Percentiles rank a stretch among this genome's conserved stretches.
These are phyloP conservation scores for Pisolithus microcarpus DNA, from an alignment of 768 basidiomycete species.

Conservation along the genomic window DNA sequence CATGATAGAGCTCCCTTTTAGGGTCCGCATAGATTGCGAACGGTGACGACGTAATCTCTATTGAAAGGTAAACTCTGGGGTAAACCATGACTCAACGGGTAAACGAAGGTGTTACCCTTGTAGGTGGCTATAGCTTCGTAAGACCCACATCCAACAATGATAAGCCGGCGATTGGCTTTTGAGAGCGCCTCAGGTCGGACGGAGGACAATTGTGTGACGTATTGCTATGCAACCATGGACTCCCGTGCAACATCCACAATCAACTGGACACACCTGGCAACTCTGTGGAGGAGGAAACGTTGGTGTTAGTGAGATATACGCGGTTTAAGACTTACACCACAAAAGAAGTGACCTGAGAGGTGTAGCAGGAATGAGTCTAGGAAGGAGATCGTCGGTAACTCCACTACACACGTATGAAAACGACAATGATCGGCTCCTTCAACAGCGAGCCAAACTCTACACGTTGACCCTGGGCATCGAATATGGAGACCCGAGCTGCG, in stretches of 20 bases:
- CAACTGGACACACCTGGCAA: slow-evolving; percentile 33
- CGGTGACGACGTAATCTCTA: slow-evolving; percentile 40
- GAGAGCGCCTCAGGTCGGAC: slow-evolving; percentile 36
- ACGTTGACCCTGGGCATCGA: slow-evolving; percentile 39
- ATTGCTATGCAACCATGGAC: slow-evolving; percentile 29
- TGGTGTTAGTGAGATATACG: not conserved
- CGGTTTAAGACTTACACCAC: slow-evolving; percentile 39
- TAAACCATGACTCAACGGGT: not conserved
- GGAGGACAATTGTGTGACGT: slow-evolving; percentile 39
- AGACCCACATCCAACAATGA: slow-evolving; percentile 57
- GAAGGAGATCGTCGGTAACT: not conserved
- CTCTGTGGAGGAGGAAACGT: slow-evolving; percentile 17
- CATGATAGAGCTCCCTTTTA: slow-evolving; percentile 46
- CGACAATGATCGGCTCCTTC: slow-evolving; percentile 46
- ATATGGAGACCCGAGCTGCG: slow-evolving; percentile 36
- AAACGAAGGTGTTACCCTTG: slow-evolving; percentile 27
- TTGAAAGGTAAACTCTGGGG: not conserved
- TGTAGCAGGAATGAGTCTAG: not conserved
- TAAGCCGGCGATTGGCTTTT: slow-evolving; percentile 33
- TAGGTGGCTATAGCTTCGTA: slow-evolving; percentile 45
- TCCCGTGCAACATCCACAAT: not conserved
- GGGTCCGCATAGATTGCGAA: slow-evolving; percentile 62
- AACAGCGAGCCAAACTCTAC: slow-evolving; percentile 49
- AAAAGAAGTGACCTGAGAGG: slow-evolving; percentile 54
- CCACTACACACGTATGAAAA: slow-evolving; percentile 48